Evolutionary conservation across 2,329 filamentous ascomycete genomes (phyloP).

Genomic region (Epichloe festucae): DNA sequence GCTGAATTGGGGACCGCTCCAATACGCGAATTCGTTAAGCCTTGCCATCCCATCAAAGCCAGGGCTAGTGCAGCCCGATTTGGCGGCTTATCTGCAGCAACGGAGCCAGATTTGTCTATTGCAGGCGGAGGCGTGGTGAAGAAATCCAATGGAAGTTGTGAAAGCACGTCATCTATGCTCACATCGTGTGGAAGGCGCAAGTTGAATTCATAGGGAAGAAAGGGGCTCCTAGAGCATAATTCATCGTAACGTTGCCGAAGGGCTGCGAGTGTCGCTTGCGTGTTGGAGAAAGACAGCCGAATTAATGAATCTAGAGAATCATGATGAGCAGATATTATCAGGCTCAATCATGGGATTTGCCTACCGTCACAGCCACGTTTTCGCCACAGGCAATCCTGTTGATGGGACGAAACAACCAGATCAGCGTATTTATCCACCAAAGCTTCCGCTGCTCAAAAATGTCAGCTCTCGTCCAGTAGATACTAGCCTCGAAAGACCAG

Average conservation of each 20-base stretch:
- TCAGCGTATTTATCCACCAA: constrained; percentile 65
- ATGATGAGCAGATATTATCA: background rate
- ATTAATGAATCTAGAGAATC: constrained; percentile 39
- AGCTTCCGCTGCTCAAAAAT: constrained; percentile 35
- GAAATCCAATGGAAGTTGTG: constrained; percentile 40
- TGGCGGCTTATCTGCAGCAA: constrained; percentile 18
- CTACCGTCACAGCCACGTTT: constrained; percentile 76
- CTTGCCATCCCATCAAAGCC: constrained; percentile 65
- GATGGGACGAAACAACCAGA: constrained; percentile 62
- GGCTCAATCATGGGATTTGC: constrained; percentile 5
- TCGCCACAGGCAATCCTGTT: constrained; percentile 74
- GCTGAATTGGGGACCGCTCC: constrained; percentile 58
- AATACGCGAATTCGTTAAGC: constrained; percentile 40
- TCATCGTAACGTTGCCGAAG: constrained; percentile 55
- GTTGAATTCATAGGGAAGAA: constrained; percentile 50
- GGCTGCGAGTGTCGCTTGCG: constrained; percentile 41
- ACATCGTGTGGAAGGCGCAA: constrained; percentile 41
- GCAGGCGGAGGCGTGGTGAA: constrained; percentile 32
- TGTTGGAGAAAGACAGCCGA: constrained; percentile 50
- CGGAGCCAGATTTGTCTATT: constrained; percentile 12
- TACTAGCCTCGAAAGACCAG: too few species aligned
- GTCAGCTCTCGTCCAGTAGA: constrained; percentile 9
- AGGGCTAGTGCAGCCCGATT: constrained; percentile 54
- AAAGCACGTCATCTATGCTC: constrained; percentile 35
- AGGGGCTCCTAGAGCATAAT: constrained; percentile 37